Evolutionary conservation across 768 basidiomycete genomes (phyloP).

Genomic region (Serpula lacrymans): DNA sequence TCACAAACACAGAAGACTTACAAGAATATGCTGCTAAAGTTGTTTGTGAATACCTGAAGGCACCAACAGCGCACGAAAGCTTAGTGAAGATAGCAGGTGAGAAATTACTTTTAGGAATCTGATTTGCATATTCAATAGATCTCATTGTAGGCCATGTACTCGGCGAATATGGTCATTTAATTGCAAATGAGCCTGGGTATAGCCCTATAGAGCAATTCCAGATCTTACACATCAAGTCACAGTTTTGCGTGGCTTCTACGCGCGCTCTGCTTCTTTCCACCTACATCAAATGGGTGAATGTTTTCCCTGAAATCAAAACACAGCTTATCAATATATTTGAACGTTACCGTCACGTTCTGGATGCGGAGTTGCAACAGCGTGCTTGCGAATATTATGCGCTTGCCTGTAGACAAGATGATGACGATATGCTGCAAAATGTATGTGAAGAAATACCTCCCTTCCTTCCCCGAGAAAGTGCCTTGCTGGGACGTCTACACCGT

Average conservation of each 20-base stretch:
- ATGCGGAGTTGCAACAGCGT: constrained; percentile 95
- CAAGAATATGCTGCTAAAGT: constrained; percentile 95
- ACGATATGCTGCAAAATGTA: constrained; percentile 88
- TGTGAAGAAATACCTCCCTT: constrained; percentile 99
- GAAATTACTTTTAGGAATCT: constrained; percentile 13
- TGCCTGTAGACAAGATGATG: constrained; percentile 80
- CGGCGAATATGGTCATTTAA: constrained; percentile 97
- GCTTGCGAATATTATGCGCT: constrained; percentile 97
- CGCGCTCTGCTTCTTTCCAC: constrained; percentile 92
- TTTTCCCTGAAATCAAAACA: constrained; percentile 97
- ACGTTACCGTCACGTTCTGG: constrained; percentile 94
- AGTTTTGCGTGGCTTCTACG: constrained; percentile 89
- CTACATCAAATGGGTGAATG: constrained; percentile 99
- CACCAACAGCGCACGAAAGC: constrained; percentile 86
- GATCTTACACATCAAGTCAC: constrained; percentile 88
- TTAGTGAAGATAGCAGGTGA: constrained; percentile 93
- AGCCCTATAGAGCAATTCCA: constrained; percentile 95
- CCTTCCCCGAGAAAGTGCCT: constrained; percentile 89
- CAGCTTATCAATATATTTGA: constrained; percentile 95
- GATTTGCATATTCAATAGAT: background rate
- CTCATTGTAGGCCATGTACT: constrained; percentile 90
- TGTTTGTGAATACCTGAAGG: constrained; percentile 83
- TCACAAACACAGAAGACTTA: constrained; percentile 96
- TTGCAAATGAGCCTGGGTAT: constrained; percentile 92
- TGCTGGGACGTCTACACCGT: constrained; percentile 82